Base-by-base conservation (phyloP, 306 rosid genomes). In the Cucurbita ficifolia region DNA sequence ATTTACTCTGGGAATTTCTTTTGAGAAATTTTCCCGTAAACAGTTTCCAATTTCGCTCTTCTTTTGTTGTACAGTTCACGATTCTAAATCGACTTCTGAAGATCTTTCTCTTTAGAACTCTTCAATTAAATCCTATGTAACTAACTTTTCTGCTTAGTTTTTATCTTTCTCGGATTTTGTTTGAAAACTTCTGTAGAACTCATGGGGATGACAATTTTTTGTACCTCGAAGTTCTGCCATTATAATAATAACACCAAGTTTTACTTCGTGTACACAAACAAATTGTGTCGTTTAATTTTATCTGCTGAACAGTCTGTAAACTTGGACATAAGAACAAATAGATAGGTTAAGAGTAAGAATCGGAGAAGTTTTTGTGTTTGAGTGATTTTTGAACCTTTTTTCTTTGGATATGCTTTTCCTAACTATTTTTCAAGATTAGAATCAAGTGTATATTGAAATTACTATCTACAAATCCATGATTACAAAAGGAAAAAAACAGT, bases 201-300 rank as follows among this genome's bases (percentile, higher is more conserved):
- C 73, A 48, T 48, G 39, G 54, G 40, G 73, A 67, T 67, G 39
- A 2, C 19, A 67, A 43, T 81, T 88, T 88, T 81, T 77, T 87
- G 68, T 89, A 77, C 82, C 82, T 86, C 75, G 83, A 39, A 76
- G 36, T 85, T 82, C 88, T 84, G 76, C 74, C 85, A 76, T 82
- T n/a, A 29, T 79, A 83, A 49, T 70, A 81, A 56, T 75, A 73
- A 54, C 17, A 51, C 17, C 65, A 46, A 73, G 81, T 43, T 73
- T 46, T 10, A 51, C 24, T n/a, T 17, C 51, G 75, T 70, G 74
- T 9, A 71, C 17, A 51, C 33, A 71, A 70, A 51, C 61, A 33
- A 29, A 43, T 46, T 70, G 22, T 18, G 42, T 70, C 18, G 43
- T 65, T 18, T 65, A 18, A 45, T 45, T 43, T 40, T 19, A 21